Evolutionary conservation across 257 asterid genomes (phyloP), one percentile per base, ranked within the genome.

Genomic region (Nicotiana knightiana): DNA sequence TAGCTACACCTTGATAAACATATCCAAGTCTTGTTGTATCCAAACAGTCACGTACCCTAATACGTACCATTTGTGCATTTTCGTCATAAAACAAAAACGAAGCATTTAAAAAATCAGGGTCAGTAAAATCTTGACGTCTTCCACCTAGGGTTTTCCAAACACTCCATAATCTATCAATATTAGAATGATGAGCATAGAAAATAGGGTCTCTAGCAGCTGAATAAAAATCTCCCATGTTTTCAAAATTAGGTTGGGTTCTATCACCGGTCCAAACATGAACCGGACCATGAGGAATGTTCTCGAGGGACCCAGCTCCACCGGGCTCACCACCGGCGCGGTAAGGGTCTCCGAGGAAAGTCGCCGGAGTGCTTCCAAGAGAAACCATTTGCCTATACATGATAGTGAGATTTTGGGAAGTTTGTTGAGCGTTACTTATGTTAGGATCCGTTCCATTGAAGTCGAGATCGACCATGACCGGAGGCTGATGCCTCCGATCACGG

Each of bases 241-340:
- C 98, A 0, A 33, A 0, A 35, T 91, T 90, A 0, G 97, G 93
- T 32, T 92, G 97, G 11, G 80, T 87, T 64, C 90, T 78, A 11
- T 94, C 98, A 2, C 97, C 97, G 17, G 97, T 81, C 98, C 98
- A 94, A 3, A 86, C 62, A 9, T 94, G 98, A 9, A 94, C 88
- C 4, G 96, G 87, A 3, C 90, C 93, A 33, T 94, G 98, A 0
- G 98, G 97, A 58, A 86, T 79, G 53, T 81, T 86, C 88, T 94
- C 98, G n/a, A 94, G 82, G 9, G 96, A 84, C 0, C 98, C 98
- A 32, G 62, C 2, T 3, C 98, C 98, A 0, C 87, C 88, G 0
- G 97, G 96, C 0, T 87, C 90, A 1, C 90, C 97, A 3, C 97
- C 97, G 0, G 91, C 90, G 0, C 96, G 83, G 67, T 93, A 93